Evolutionary conservation across 169 alveolate genomes (phyloP), one percentile per base, ranked within the genome.

Genomic region (Sarcocystis neurona): DNA sequence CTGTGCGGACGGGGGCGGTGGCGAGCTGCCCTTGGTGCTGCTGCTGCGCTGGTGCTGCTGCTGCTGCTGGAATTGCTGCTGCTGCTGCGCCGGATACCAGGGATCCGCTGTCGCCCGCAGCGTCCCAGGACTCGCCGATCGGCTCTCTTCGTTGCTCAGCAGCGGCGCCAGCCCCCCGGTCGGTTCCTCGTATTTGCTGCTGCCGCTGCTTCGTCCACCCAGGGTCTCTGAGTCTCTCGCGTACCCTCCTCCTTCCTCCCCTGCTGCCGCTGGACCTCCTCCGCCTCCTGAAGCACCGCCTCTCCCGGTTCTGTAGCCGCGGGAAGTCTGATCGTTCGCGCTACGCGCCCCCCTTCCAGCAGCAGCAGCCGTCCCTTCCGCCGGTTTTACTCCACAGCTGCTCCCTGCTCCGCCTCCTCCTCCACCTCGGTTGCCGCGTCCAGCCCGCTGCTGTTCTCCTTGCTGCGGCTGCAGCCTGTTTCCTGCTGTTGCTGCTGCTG

Each of bases 41-140:
- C 30, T 53, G 63, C 66, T 53, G 66, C 66, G 23, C 30, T 53
- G 66, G 30, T 23, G 30, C 30, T 23, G 66, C 12, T 12, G 23
- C 66, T 53, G 66, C 23, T 53, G 66, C 66, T 53, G 66, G 66
- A 23, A 53, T 23, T 53, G 66, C 66, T 53, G 30, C 84, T 74
- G 84, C 84, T 74, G 86, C 74, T 30, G 46, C 48, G 53, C 87
- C 68, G 68, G 60, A 23, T 80, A 56, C 87, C 87, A 80, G 2
- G 87, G 87, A 53, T 80, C 87, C 27, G 60, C 78, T 0, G 39
- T 39, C 46, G 58, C 68, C 87, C 74, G 2, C 56, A 53, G 78
- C 53, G 87, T 53, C 8, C 78, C 68, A 15, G 66, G 87, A 34
- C 74, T 30, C 44, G 60, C 43, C 23, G 44, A 56, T 34, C 68